Percentiles rank a stretch among this genome's conserved stretches.
Conservation (phyloP, 2,329 filamentous ascomycete species). For the Pseudogymnoascus sp. region DNA sequence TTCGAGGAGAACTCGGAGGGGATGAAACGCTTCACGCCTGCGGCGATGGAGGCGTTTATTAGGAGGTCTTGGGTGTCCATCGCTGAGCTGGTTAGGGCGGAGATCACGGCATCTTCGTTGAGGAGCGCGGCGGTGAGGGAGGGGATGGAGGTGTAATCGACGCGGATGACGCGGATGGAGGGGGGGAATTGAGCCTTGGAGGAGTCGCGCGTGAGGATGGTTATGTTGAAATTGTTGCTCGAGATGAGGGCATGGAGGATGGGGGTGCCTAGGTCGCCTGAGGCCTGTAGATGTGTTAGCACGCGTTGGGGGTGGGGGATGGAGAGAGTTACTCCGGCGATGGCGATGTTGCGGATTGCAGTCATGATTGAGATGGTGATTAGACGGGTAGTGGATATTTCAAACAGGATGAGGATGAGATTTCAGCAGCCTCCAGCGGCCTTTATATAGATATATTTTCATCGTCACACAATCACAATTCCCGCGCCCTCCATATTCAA, state of each 20-base stretch:
- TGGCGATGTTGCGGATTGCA: background rate
- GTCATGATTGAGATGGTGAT: background rate
- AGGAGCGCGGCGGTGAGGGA: constrained; percentile 42
- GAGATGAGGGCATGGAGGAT: constrained; percentile 20
- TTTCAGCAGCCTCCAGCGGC: background rate
- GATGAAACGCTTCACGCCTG: background rate
- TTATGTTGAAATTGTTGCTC: constrained; percentile 35
- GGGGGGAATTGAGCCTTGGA: constrained; percentile 28
- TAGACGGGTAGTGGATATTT: background rate
- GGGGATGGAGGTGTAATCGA: constrained; percentile 37
- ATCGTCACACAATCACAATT: background rate
- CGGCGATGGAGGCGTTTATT: background rate
- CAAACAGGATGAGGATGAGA: background rate
- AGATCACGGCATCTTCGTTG: constrained; percentile 53
- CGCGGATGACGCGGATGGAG: constrained; percentile 36
- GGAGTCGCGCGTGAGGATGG: constrained; percentile 40
- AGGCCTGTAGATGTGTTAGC: constrained; percentile 4
- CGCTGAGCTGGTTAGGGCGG: constrained; percentile 34
- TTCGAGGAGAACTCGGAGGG: background rate
- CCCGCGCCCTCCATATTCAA: background rate
- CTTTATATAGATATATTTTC: background rate
- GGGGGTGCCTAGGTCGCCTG: constrained; percentile 21
- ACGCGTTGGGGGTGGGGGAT: background rate
- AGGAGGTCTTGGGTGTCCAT: constrained; percentile 38
- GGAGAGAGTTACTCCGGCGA: background rate